phyloP scores from a whole-genome alignment of 208 protist species.

The Leishmania turanica region DNA sequence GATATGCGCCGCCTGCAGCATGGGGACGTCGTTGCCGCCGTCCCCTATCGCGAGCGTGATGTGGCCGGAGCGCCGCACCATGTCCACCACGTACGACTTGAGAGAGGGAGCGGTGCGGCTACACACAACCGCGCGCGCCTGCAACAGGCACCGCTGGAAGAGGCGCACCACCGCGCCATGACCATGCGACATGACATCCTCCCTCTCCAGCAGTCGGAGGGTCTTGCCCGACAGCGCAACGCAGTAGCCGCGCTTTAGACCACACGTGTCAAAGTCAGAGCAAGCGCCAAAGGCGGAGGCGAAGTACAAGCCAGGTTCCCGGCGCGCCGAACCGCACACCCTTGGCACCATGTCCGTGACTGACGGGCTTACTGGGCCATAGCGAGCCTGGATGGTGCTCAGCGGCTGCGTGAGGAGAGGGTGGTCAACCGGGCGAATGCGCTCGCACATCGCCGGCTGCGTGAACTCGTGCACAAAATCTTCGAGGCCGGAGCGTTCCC shows the following conservation, averaged over 20 bases:
- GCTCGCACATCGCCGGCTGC: conserved; percentile 30
- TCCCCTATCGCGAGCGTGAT: conserved; percentile 93
- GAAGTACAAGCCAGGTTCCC: conserved; percentile 17
- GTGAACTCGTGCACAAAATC: conserved; percentile 70
- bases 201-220: conserved; percentile 46
- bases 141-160: conserved; percentile 53
- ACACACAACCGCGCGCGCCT: conserved; percentile 68
- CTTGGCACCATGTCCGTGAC: conserved; percentile 23
- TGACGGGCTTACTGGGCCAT: conserved; percentile 13
- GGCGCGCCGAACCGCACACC: conserved; percentile 19
- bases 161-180: conserved; percentile 37
- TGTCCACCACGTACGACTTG: conserved; percentile 66
- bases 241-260: conserved; percentile 28
- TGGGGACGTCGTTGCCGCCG: conserved; percentile 95
- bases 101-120: conserved; percentile 72
- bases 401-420: conserved; percentile 29
- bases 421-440: conserved; percentile 49
- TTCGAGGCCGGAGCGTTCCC: conserved; percentile 46
- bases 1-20: conserved; percentile 94
- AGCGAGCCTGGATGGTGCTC: conserved; percentile 19
- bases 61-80: conserved; percentile 55
- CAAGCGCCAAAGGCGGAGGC: conserved; percentile 17
- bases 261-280: conserved; percentile 12
- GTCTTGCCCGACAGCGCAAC: conserved; percentile 66
- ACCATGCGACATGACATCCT: conserved; percentile 24